Percentiles rank a stretch among this genome's conserved stretches.
Conservation (phyloP, 2,329 filamentous ascomycete species). For the Cercospora zeina region DNA sequence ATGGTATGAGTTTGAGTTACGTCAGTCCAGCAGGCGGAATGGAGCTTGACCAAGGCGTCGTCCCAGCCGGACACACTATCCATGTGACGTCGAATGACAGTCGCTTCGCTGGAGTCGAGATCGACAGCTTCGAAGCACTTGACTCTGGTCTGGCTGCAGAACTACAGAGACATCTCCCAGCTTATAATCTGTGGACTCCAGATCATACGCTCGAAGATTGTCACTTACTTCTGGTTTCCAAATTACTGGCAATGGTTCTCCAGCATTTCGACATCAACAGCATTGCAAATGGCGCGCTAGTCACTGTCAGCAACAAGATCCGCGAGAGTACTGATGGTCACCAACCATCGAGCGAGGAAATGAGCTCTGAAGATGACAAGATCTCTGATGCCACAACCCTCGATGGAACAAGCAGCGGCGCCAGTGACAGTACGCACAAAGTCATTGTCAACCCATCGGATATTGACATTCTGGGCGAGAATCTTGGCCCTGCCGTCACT, state of each 20-base stretch:
- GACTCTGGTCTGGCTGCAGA: conserved; percentile 10
- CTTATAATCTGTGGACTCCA: conserved; percentile 15
- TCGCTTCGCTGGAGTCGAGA: background rate
- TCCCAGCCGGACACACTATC: conserved; percentile 1
- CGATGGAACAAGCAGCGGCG: background rate
- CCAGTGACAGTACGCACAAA: background rate
- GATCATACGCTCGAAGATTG: conserved; percentile 14
- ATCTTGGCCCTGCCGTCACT: conserved; percentile 11
- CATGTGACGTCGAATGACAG: conserved; percentile 5
- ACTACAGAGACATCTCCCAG: conserved; percentile 17
- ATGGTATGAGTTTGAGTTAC: conserved; percentile 19
- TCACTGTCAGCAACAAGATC: background rate
- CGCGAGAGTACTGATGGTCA: background rate
- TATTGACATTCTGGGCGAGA: conserved; percentile 17
- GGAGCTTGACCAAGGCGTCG: background rate
- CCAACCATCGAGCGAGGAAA: background rate
- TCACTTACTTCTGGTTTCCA: conserved; percentile 14
- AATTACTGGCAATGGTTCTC: conserved; percentile 8
- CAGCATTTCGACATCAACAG: conserved; percentile 7
- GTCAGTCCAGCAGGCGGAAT: conserved; percentile 10
- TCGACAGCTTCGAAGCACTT: conserved; percentile 12
- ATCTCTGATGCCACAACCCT: background rate
- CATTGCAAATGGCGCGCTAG: background rate
- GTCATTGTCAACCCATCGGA: conserved; percentile 2
- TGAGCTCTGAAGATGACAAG: conserved; percentile 1